These are phyloP conservation scores for Penicillium brasilianum DNA, from an alignment of 2,329 filamentous ascomycete species.

Conservation along the genomic window DNA sequence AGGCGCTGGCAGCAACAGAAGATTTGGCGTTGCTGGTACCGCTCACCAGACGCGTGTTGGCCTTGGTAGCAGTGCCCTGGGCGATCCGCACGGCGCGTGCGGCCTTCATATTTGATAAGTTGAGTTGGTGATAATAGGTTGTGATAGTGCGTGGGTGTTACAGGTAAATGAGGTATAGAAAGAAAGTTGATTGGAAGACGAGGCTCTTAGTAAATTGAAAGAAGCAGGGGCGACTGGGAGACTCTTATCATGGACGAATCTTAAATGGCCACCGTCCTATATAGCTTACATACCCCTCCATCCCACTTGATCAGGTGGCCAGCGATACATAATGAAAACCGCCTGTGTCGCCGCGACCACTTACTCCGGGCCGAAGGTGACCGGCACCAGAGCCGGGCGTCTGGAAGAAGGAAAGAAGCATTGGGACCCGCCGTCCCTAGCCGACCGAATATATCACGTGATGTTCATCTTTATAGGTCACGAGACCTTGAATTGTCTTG, in stretches of 20 bases:
- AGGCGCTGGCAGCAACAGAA: slow-evolving; percentile 34
- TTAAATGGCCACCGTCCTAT: slow-evolving; percentile 3
- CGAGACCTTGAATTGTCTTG: slow-evolving; percentile 46
- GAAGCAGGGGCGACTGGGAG: neutral
- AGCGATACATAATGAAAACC: slow-evolving; percentile 3
- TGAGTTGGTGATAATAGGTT: neutral
- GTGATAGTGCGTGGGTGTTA: slow-evolving; percentile 6
- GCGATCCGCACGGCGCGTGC: slow-evolving; percentile 35
- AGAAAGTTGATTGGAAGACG: neutral
- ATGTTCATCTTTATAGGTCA: slow-evolving; percentile 43
- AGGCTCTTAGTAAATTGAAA: slow-evolving; percentile 1
- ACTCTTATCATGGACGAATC: neutral
- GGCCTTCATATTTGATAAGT: slow-evolving; percentile 34
- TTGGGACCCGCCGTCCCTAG: slow-evolving; percentile 2
- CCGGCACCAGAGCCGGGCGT: slow-evolving; percentile 9
- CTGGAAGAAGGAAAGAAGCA: slow-evolving; percentile 2
- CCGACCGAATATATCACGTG: slow-evolving; percentile 2
- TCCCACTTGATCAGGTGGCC: slow-evolving; percentile 4
- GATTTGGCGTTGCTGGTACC: slow-evolving; percentile 41
- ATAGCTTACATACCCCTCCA: slow-evolving; percentile 4
- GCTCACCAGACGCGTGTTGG: slow-evolving; percentile 36
- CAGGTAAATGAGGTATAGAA: neutral
- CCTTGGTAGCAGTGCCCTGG: slow-evolving; percentile 18
- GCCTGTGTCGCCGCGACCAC: neutral
- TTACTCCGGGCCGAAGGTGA: slow-evolving; percentile 10